Evolutionary conservation across 805 yeast genomes (phyloP), one percentile per base, ranked within the genome.

Genomic region (Millerozyma miso): DNA sequence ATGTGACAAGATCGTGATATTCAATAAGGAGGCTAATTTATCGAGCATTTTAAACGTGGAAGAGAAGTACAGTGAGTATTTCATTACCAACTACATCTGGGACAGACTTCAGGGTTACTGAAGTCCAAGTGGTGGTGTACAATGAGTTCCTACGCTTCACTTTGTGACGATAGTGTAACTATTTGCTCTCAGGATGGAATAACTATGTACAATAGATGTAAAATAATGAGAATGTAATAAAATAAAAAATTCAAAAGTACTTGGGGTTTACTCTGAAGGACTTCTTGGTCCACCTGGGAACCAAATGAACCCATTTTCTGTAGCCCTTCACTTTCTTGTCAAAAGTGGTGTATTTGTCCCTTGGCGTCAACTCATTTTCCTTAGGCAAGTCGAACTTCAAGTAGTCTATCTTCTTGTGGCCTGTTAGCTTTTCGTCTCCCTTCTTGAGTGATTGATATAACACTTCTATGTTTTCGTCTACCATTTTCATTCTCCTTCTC

Each of bases 241-340:
- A 23, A 23, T 23, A 7, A 23, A 23, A 32, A 13, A 13, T 13
- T 59, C 69, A 86, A 61, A 77, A 83, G 58, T 82, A 75, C 46
- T 74, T 74, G 36, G 97, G 97, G 57, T 86, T 85, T 45, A 77
- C 80, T 70, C 97, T 81, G 63, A 83, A 76, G 6, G 95, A 79
- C 48, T 80, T 61, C 69, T 83, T 88, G 42, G 97, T 89, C 95
- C 96, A 89, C 60, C 89, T 87, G 16, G 97, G 96, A 35, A 84
- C 85, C 62, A 81, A 70, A 58, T 91, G 98, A 19, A 87, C 80
- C 50, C 90, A 82, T 68, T 89, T 91, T 70, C 98, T 80, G 67
- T 91, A 93, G 16, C 82, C 83, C 55, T 75, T 80, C 12, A 82
- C 76, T 54, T 80, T 80, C 63, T 78, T 84, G 65, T 80, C 81